Conservation (phyloP, 2,329 filamentous ascomycete species). For the Verticillium isaacii region DNA sequence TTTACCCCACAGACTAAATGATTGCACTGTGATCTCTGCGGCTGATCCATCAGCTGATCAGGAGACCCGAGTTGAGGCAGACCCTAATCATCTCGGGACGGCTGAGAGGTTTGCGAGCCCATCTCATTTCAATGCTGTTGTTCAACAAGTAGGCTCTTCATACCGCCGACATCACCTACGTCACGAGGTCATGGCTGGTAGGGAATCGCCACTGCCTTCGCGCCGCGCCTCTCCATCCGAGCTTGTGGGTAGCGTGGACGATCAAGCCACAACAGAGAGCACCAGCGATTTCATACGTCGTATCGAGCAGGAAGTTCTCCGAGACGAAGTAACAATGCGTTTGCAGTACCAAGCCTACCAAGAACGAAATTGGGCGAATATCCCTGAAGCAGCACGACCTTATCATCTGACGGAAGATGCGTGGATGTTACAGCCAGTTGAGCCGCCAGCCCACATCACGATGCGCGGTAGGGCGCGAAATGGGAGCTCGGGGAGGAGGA, state of each 20-base stretch:
- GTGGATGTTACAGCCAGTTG: background rate
- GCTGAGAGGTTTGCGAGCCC: no score
- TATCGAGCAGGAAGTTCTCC: constrained; percentile 23
- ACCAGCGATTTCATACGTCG: constrained; percentile 27
- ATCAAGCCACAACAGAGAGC: constrained; percentile 11
- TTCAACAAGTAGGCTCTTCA: no score
- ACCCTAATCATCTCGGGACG: no score
- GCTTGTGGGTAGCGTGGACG: background rate
- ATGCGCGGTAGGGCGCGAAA: background rate
- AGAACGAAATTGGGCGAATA: background rate
- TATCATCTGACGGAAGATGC: background rate
- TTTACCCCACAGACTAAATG: background rate
- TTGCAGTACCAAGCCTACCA: background rate
- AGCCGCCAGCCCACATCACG: background rate
- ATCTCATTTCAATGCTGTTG: no score
- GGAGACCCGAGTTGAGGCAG: background rate
- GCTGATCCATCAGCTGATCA: background rate
- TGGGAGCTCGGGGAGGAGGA: no score
- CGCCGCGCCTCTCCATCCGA: background rate
- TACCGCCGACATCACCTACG: background rate
- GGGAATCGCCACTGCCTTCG: background rate
- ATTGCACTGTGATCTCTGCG: background rate
- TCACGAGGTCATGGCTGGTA: background rate
- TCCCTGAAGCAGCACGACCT: background rate
- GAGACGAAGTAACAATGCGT: background rate